These are phyloP conservation scores for Hanseniaspora nectarophila DNA, from an alignment of 805 yeast species.

Conservation along the genomic window DNA sequence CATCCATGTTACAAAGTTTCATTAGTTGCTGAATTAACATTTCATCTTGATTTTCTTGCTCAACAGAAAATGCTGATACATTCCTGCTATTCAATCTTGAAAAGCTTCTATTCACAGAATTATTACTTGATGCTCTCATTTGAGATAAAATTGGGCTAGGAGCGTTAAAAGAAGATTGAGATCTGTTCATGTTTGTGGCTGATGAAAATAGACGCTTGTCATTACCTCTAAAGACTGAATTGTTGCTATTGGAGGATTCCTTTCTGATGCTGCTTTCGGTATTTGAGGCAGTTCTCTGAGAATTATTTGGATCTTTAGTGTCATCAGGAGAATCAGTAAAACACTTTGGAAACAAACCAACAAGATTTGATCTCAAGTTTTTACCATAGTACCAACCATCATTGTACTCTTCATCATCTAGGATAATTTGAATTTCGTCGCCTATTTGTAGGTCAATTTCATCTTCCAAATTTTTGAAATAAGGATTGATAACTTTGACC, in stretches of 20 bases:
- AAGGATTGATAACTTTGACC: conserved; percentile 67
- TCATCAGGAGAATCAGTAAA: conserved; percentile 43
- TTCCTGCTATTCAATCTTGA: background rate
- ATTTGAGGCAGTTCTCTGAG: background rate
- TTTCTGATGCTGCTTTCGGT: background rate
- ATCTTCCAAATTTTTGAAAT: conserved; percentile 76
- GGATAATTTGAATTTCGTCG: conserved; percentile 74
- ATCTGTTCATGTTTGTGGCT: background rate
- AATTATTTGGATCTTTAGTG: background rate
- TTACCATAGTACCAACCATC: conserved; percentile 98
- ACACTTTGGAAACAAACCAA: conserved; percentile 83
- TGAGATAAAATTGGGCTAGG: background rate
- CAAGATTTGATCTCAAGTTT: conserved; percentile 56
- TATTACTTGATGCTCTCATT: background rate
- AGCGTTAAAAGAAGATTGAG: background rate
- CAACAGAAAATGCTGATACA: background rate
- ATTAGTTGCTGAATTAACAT: conserved; percentile 7
- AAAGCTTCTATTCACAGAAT: background rate
- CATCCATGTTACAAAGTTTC: conserved; percentile 15
- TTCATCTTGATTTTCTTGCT: conserved; percentile 13
- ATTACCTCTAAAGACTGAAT: background rate
- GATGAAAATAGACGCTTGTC: background rate
- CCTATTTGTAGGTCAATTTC: conserved; percentile 73
- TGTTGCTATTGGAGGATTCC: background rate
- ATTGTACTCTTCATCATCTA: conserved; percentile 85